phyloP scores from a whole-genome alignment of 345 rosid genomes.

The Lepidium didymum region DNA sequence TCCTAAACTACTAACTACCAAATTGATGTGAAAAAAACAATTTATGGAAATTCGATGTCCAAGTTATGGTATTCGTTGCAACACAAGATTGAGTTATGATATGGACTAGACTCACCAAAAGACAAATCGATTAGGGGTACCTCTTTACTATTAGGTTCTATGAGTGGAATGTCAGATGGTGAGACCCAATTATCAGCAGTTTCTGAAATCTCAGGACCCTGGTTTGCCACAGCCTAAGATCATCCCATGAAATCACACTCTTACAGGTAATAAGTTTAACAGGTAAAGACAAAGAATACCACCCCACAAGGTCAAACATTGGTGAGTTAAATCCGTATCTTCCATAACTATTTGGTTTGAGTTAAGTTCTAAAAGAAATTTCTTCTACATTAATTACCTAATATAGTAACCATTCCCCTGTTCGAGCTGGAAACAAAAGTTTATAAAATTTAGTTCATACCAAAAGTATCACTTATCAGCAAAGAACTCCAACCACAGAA shows the following conservation, averaged over 20 bases:
- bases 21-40: not conserved
- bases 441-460: not conserved
- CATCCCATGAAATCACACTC: conserved; percentile 25
- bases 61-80: not conserved
- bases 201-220: conserved; percentile 38
- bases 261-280: not conserved
- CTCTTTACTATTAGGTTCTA: conserved; percentile 40
- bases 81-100: not conserved
- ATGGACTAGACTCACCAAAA: conserved; percentile 9
- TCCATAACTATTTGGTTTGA: not conserved
- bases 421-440: not conserved
- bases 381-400: not conserved
- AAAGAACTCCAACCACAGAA: not conserved
- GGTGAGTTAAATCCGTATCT: not conserved
- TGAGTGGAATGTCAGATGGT: conserved; percentile 40
- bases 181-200: conserved; percentile 37
- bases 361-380: not conserved
- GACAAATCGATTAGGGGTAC: conserved; percentile 25
- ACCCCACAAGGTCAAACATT: not conserved
- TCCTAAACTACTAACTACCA: not conserved
- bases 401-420: not conserved
- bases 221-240: conserved; percentile 39
- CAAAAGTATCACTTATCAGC: not conserved
- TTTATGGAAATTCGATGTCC: not conserved
- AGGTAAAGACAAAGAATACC: not conserved